A percentile compares a stretch with the other conserved stretches of the same genome.
Evolutionary conservation across 139 green algal species (phyloP).

Genomic region (Klebsormidium nitens): DNA sequence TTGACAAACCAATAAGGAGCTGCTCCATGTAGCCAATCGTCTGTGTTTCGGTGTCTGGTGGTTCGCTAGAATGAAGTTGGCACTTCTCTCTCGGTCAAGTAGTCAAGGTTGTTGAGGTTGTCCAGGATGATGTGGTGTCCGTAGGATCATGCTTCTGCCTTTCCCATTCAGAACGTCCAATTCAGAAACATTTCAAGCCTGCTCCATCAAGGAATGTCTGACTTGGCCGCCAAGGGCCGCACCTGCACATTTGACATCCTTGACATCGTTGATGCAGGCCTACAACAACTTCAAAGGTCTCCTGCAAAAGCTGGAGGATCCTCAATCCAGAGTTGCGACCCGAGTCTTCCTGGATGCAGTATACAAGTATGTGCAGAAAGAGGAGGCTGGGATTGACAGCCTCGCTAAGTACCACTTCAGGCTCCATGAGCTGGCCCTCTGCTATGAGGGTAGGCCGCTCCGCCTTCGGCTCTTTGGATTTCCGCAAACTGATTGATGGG

Average conservation of each 20-base stretch:
- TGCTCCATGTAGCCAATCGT: no score
- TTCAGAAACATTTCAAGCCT: no score
- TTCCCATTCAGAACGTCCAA: no score
- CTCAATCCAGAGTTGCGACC: neutral
- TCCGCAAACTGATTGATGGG: neutral
- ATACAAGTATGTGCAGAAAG: slow-evolving; percentile 1
- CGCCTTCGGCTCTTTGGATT: no score
- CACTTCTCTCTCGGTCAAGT: neutral
- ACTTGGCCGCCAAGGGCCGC: no score
- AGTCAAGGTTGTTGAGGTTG: neutral
- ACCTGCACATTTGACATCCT: neutral
- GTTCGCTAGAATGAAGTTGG: no score
- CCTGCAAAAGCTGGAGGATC: slow-evolving; percentile 10
- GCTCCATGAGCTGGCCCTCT: slow-evolving; percentile 18
- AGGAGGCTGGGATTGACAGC: neutral
- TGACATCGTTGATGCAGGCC: slow-evolving; percentile 17
- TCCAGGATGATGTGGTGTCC: neutral
- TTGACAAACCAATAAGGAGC: no score
- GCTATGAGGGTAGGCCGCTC: no score
- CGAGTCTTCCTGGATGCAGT: slow-evolving; percentile 19
- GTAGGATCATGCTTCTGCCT: neutral
- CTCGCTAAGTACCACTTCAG: slow-evolving; percentile 22
- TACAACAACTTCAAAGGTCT: slow-evolving; percentile 31
- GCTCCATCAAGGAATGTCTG: no score
- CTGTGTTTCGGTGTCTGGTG: no score